Base-by-base conservation (phyloP, 257 asterid species). In the Fraxinus quadrangulata region DNA sequence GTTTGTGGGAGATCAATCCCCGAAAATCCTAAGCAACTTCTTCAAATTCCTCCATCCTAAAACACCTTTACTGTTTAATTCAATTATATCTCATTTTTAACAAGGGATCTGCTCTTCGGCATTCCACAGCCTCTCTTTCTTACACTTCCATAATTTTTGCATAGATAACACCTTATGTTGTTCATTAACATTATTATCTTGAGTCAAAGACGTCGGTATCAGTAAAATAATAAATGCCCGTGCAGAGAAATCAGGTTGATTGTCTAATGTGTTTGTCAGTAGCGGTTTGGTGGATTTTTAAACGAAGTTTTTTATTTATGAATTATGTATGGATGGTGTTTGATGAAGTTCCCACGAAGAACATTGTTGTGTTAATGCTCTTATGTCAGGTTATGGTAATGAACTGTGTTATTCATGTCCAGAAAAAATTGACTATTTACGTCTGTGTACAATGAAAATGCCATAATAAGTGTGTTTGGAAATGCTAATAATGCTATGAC, bases 11-110 rank as follows among this genome's bases (percentile, higher is more conserved):
- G 61, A 49, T 13, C 61, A 49, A 49, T 49, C 33, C 61, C 23
- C 0, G 23, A 17, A 49, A 16, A 14, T 37, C 21, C 21, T 13
- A 17, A 49, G 6, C 75, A 77, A 67, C 45, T 87, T 89, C 79
- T 78, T 86, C 80, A 90, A 84, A 83, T 87, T 77, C 81, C 87
- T 89, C 85, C 75, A 78, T 70, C 85, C 79, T 83, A 77, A 51
- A 72, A 94, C 88, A 84, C 88, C 92, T 2, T 65, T 88, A 73
- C 96, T 92, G 19, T 89, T 90, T 63, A 89, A n/a, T 56, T 56
- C 28, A n/a, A 54, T 54, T 54, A 19, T 54, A 54, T 86, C 90
- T 39, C 80, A 71, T 19, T 86, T 84, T 70, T 82, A 82, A 21
- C 81, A 77, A 78, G 84, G 85, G 61, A 49, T 63, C 30, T 84